Conservation (phyloP, 345 rosid genomes). For the Laguncularia racemosa region DNA sequence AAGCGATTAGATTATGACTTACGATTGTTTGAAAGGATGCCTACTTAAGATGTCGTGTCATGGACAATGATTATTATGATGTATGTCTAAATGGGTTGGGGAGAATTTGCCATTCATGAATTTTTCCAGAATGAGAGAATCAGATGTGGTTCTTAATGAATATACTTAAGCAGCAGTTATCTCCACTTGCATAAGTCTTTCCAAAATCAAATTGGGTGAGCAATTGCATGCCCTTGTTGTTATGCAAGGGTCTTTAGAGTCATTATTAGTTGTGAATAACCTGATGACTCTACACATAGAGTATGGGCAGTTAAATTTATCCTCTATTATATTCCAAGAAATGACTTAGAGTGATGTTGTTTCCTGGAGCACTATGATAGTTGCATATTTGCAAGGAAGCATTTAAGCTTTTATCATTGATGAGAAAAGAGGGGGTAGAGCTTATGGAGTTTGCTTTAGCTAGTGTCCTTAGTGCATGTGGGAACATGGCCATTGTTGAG, state of each 20-base stretch:
- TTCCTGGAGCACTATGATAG: conserved; percentile 85
- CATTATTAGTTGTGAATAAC: conserved; percentile 59
- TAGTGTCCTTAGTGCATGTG: conserved; percentile 73
- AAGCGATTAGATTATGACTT: conserved; percentile 53
- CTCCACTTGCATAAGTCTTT: conserved; percentile 56
- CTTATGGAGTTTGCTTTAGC: conserved; percentile 73
- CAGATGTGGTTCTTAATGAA: conserved; percentile 53
- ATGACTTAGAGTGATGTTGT: conserved; percentile 54
- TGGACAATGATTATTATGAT: no score
- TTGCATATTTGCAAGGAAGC: conserved; percentile 66
- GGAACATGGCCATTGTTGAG: no score
- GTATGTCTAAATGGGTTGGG: conserved; percentile 58
- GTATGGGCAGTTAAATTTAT: conserved; percentile 47
- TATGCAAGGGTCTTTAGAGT: conserved; percentile 35
- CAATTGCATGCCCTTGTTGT: conserved; percentile 70
- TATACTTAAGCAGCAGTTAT: conserved; percentile 62
- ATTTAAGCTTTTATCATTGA: conserved; percentile 57
- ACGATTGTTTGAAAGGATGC: no score
- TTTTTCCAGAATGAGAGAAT: conserved; percentile 49
- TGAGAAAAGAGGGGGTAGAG: conserved; percentile 68
- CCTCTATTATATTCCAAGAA: conserved; percentile 47
- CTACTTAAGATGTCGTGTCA: no score
- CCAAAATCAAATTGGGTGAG: conserved; percentile 63
- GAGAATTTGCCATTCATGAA: conserved; percentile 44
- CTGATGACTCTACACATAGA: conserved; percentile 64